A percentile compares a stretch with the other conserved stretches of the same genome.
These are phyloP conservation scores for Skeletonema grethae DNA, from an alignment of 108 stramenopile genomes.

Conservation along the genomic window DNA sequence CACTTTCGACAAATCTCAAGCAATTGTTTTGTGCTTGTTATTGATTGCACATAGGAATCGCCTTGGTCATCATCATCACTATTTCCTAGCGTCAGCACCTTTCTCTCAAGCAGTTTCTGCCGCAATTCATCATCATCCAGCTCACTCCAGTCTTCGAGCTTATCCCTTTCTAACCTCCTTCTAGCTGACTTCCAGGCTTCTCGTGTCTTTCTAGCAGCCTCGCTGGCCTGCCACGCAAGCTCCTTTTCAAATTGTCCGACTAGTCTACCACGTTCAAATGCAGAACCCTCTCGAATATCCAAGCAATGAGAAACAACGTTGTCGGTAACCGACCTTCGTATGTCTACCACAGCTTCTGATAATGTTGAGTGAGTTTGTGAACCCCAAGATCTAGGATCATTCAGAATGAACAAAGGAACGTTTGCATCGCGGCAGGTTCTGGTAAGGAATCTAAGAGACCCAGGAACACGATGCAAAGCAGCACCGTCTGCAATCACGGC, in stretches of 20 bases:
- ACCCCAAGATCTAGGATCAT: slow-evolving; percentile 83
- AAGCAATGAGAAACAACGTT: slow-evolving; percentile 57
- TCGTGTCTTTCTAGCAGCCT: slow-evolving; percentile 57
- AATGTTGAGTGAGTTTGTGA: slow-evolving; percentile 65
- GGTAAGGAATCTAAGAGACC: slow-evolving; percentile 69
- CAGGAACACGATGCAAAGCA: slow-evolving; percentile 83
- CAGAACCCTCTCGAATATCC: slow-evolving; percentile 63
- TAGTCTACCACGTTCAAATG: slow-evolving; percentile 74
- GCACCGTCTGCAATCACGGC: slow-evolving; percentile 87
- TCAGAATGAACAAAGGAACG: slow-evolving; percentile 79
- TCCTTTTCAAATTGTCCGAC: slow-evolving; percentile 77
- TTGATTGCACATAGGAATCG: slow-evolving; percentile 1
- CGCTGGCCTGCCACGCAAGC: slow-evolving; percentile 65
- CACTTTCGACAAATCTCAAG: slow-evolving; percentile 33
- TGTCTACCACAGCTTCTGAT: slow-evolving; percentile 61
- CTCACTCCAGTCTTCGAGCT: slow-evolving; percentile 71
- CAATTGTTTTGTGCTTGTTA: slow-evolving; percentile 28
- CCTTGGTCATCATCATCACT: background rate
- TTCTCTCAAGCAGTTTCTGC: slow-evolving; percentile 52
- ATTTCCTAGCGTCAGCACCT: slow-evolving; percentile 27
- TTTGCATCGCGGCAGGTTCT: slow-evolving; percentile 70
- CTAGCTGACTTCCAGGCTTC: slow-evolving; percentile 52
- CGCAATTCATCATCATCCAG: slow-evolving; percentile 52
- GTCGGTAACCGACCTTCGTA: slow-evolving; percentile 63
- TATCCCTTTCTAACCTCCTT: slow-evolving; percentile 34